Evolutionary conservation across 192 early-diverging fungal species (phyloP).

Genomic region (Gryganskiella cystojenkinii): DNA sequence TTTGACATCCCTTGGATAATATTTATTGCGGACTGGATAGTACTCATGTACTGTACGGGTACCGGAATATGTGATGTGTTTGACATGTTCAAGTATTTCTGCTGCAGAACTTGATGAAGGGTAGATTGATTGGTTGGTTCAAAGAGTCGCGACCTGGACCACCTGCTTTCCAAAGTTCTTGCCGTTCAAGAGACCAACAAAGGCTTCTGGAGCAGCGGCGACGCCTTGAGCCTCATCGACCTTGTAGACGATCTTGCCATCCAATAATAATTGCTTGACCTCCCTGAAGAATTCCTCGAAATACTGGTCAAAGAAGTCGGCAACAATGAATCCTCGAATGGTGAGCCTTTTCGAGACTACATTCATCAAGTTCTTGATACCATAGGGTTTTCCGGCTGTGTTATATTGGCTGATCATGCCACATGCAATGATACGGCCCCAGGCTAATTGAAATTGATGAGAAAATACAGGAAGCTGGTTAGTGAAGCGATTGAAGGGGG

Average conservation of each 20-base stretch:
- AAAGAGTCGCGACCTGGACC: constrained; percentile 60
- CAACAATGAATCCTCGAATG: constrained; percentile 72
- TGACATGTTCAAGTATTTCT: neutral
- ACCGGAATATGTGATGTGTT: no score
- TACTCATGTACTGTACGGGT: no score
- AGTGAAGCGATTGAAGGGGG: no score
- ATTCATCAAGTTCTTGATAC: constrained; percentile 67
- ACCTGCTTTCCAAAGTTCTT: constrained; percentile 77
- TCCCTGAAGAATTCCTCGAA: constrained; percentile 35
- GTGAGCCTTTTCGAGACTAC: constrained; percentile 65
- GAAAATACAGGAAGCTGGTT: no score
- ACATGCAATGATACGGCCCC: constrained; percentile 78
- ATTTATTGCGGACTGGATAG: no score
- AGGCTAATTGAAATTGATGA: no score
- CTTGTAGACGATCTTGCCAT: constrained; percentile 32
- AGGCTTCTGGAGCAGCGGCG: constrained; percentile 59
- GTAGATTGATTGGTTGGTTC: neutral
- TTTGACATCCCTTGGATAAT: no score
- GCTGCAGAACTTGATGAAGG: no score
- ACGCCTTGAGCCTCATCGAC: constrained; percentile 37
- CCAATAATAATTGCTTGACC: constrained; percentile 26
- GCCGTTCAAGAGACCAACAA: constrained; percentile 68
- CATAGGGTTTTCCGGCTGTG: constrained; percentile 58
- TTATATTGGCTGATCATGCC: constrained; percentile 86
- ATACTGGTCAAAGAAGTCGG: constrained; percentile 45